These are phyloP conservation scores for Suillus subluteus DNA, from an alignment of 768 basidiomycete genomes.

Conservation along the genomic window DNA sequence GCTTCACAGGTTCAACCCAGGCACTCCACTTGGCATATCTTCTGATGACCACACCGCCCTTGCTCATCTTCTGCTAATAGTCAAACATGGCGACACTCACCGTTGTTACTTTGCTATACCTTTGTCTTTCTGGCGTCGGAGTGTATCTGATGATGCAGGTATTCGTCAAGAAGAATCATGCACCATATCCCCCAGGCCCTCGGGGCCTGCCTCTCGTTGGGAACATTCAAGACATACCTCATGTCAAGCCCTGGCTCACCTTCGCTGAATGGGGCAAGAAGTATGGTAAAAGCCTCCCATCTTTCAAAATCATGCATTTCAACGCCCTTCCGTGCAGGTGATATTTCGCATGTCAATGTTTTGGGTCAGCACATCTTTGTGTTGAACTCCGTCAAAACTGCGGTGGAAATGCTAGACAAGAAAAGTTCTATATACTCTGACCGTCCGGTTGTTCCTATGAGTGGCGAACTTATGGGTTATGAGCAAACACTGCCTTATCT, in stretches of 20 bases:
- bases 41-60: not conserved
- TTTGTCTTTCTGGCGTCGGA: slow-evolving; percentile 24
- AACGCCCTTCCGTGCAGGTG: slow-evolving; percentile 27
- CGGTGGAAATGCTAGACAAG: slow-evolving; percentile 54
- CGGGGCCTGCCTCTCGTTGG: slow-evolving; percentile 48
- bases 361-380: slow-evolving; percentile 53
- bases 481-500: slow-evolving; percentile 13
- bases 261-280: slow-evolving; percentile 55
- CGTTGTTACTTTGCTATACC: not conserved
- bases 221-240: slow-evolving; percentile 56
- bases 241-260: slow-evolving; percentile 51
- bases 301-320: not conserved
- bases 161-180: not conserved
- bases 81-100: not conserved
- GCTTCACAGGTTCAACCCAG: too few species aligned
- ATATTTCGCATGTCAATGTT: slow-evolving; percentile 23
- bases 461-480: slow-evolving; percentile 24
- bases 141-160: slow-evolving; percentile 15
- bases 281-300: slow-evolving; percentile 44
- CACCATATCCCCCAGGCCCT: slow-evolving; percentile 26
- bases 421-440: slow-evolving; percentile 55
- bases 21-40: too few species aligned
- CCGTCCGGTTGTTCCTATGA: slow-evolving; percentile 8
- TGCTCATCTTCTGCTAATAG: not conserved
- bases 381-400: slow-evolving; percentile 49